Evolutionary conservation across 345 rosid genomes (phyloP).

Genomic region (Populus alba): DNA sequence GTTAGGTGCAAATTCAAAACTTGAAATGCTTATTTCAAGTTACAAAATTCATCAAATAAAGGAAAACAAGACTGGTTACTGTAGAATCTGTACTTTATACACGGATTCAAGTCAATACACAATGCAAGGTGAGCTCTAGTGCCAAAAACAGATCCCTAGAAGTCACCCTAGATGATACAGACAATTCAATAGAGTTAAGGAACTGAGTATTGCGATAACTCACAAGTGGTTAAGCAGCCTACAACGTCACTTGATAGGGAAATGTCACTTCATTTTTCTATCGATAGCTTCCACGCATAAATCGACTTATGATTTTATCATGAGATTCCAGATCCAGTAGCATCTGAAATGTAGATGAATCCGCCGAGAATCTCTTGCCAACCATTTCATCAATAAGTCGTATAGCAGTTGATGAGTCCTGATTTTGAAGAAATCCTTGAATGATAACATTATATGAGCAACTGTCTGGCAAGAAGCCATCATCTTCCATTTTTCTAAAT

Average conservation of each 20-base stretch:
- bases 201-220: too few species aligned
- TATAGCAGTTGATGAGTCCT: not conserved
- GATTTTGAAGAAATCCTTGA: not conserved
- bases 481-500: not conserved
- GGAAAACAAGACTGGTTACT: too few species aligned
- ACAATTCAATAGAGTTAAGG: too few species aligned
- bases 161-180: too few species aligned
- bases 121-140: too few species aligned
- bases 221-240: too few species aligned
- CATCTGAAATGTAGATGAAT: not conserved
- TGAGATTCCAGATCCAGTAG: not conserved
- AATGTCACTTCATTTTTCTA: not conserved
- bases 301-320: not conserved
- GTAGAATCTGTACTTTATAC: too few species aligned
- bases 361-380: not conserved
- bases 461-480: not conserved
- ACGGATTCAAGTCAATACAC: too few species aligned
- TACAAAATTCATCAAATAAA: too few species aligned
- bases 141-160: too few species aligned
- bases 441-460: not conserved
- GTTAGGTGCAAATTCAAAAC: too few species aligned
- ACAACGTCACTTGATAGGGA: not conserved
- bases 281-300: not conserved
- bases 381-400: not conserved
- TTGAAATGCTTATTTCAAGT: too few species aligned